A percentile compares a stretch with the other conserved stretches of the same genome.
Conservation (phyloP, 805 yeast genomes). For the Blastobotrys attinorum region DNA sequence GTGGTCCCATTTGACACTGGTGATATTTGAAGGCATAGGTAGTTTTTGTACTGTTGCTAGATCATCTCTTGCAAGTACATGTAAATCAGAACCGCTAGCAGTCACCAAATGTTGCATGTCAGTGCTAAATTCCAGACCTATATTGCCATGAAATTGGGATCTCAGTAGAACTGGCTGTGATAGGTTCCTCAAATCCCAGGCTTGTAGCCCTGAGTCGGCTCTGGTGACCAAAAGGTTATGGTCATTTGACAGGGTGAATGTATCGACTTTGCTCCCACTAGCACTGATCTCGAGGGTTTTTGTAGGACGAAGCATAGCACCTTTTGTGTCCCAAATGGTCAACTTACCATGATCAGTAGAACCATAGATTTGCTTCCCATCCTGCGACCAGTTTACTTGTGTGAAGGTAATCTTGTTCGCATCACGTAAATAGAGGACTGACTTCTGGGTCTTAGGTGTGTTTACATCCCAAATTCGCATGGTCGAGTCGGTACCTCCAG, state of each 20-base stretch:
- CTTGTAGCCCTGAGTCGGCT: slow-evolving; percentile 20
- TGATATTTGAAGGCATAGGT: slow-evolving; percentile 7
- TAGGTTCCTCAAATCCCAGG: slow-evolving; percentile 26
- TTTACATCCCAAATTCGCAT: slow-evolving; percentile 30
- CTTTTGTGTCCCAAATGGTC: slow-evolving; percentile 22
- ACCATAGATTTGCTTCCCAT: slow-evolving; percentile 16
- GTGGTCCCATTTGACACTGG: slow-evolving; percentile 23
- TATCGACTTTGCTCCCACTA: slow-evolving; percentile 16
- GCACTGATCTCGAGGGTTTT: slow-evolving; percentile 16
- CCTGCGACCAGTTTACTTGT: slow-evolving; percentile 14
- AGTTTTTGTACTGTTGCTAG: slow-evolving; percentile 18
- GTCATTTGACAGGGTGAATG: slow-evolving; percentile 11
- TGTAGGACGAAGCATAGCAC: slow-evolving; percentile 23
- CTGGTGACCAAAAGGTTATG: slow-evolving; percentile 18
- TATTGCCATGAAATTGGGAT: slow-evolving; percentile 8
- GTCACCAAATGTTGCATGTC: slow-evolving; percentile 21
- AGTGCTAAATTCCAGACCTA: slow-evolving; percentile 20
- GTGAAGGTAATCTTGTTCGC: slow-evolving; percentile 13
- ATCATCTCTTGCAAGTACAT: slow-evolving; percentile 25
- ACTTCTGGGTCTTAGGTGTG: slow-evolving; percentile 18
- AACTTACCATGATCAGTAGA: slow-evolving; percentile 20
- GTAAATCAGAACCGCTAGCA: slow-evolving; percentile 15
- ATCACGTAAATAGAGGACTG: slow-evolving; percentile 24
- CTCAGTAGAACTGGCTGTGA: slow-evolving; percentile 18
- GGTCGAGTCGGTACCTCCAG: slow-evolving; percentile 28